A percentile compares a stretch with the other conserved stretches of the same genome.
phyloP scores from a whole-genome alignment of 2,329 filamentous ascomycete genomes.

The Parascedosporium putredinis region DNA sequence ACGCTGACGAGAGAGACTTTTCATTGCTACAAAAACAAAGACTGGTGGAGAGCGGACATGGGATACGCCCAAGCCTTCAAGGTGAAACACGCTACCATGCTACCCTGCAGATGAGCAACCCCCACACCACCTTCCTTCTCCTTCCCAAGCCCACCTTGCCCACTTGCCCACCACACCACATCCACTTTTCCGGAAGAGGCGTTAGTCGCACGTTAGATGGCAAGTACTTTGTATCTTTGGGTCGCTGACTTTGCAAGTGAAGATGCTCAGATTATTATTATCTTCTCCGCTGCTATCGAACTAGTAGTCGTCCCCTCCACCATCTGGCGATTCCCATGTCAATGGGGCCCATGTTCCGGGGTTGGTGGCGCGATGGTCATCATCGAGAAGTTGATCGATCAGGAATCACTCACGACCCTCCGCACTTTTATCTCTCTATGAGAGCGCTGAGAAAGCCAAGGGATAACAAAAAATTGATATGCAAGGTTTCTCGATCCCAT shows the following conservation, averaged over 20 bases:
- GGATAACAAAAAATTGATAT: too few species aligned
- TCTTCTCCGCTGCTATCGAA: too few species aligned
- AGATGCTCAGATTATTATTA: too few species aligned
- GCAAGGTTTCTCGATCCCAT: too few species aligned
- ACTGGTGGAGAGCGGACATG: too few species aligned
- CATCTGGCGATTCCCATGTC: neutral
- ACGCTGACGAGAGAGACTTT: neutral
- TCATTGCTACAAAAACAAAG: too few species aligned
- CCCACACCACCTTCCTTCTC: too few species aligned
- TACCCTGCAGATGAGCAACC: constrained; percentile 1
- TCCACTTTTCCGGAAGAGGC: neutral
- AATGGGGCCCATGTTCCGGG: neutral
- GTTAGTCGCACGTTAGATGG: neutral
- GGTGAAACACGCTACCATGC: neutral
- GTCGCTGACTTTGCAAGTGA: too few species aligned
- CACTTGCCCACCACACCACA: neutral
- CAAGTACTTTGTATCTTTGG: too few species aligned
- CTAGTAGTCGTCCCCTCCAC: too few species aligned
- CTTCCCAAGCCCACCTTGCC: too few species aligned
- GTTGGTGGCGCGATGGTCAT: neutral
- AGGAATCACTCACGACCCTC: neutral
- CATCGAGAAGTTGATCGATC: neutral
- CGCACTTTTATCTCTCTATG: neutral
- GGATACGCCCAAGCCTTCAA: neutral
- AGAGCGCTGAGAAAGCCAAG: neutral